These are phyloP conservation scores for Eucalyptus guilfoylei DNA, from an alignment of 345 rosid genomes.

Conservation along the genomic window DNA sequence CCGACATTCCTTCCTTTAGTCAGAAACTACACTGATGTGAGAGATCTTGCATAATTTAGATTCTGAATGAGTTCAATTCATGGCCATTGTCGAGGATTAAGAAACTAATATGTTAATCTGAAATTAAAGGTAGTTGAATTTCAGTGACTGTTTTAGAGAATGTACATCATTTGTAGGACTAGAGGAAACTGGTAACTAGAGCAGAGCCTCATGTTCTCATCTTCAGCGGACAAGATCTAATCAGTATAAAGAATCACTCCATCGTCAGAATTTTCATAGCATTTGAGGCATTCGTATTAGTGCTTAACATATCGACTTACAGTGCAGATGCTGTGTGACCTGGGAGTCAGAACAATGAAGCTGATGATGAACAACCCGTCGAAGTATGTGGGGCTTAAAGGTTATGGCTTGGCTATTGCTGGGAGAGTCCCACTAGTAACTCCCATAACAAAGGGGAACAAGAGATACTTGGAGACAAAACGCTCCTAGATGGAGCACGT, in stretches of 20 bases:
- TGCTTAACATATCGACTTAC: neutral
- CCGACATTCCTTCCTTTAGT: rapidly evolving
- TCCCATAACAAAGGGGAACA: neutral
- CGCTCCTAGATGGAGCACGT: neutral
- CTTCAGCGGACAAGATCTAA: too few relatives aligned
- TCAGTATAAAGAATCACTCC: neutral
- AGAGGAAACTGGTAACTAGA: neutral
- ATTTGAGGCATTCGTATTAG: neutral
- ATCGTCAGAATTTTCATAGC: neutral
- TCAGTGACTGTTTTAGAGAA: too few relatives aligned
- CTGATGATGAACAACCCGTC: neutral
- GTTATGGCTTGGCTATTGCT: neutral
- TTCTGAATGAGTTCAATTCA: neutral
- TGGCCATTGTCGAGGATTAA: rapidly evolving
- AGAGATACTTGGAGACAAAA: neutral
- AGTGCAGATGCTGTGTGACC: neutral
- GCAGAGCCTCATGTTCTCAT: neutral
- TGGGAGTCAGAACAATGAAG: neutral
- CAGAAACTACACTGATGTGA: neutral
- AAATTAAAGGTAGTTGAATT: too few relatives aligned
- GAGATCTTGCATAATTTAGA: neutral
- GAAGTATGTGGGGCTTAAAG: neutral
- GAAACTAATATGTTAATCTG: neutral
- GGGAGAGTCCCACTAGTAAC: neutral
- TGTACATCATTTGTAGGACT: neutral